phyloP scores from a whole-genome alignment of 2,329 filamentous ascomycete species.

The Aspergillus pseudonomiae region DNA sequence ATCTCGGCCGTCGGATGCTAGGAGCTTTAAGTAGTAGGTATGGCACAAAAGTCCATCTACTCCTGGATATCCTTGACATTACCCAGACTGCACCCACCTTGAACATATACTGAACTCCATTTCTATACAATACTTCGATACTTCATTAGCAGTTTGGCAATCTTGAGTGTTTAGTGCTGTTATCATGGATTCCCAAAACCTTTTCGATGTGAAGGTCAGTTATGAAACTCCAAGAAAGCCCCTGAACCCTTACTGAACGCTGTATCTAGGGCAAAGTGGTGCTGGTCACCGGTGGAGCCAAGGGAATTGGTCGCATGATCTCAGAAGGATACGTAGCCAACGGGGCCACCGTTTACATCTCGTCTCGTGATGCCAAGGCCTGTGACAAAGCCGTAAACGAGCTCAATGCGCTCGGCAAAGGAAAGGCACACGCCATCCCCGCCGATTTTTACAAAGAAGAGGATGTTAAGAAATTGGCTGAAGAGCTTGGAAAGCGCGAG shows the following conservation, averaged over 20 bases:
- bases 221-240: neutral
- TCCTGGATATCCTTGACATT: neutral
- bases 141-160: neutral
- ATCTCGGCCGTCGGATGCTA: conserved; percentile 10
- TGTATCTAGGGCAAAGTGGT: conserved; percentile 46
- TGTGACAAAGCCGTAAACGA: conserved; percentile 51
- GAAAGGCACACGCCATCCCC: conserved; percentile 54
- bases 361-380: conserved; percentile 56
- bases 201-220: conserved; percentile 64
- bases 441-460: conserved; percentile 57
- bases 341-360: conserved; percentile 57
- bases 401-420: conserved; percentile 55
- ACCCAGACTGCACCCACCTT: neutral
- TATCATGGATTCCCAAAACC: conserved; percentile 56
- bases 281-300: conserved; percentile 56
- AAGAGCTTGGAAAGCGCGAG: conserved; percentile 52
- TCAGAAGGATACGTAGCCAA: conserved; percentile 58
- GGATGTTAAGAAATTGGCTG: conserved; percentile 51
- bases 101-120: neutral
- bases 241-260: conserved; percentile 38
- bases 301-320: conserved; percentile 58
- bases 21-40: neutral
- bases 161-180: neutral
- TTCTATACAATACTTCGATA: neutral
- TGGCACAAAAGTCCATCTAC: neutral